Percentiles rank a stretch among this genome's conserved stretches.
Conservation (phyloP, 2,329 filamentous ascomycete species). For the Colletotrichum eremochloae region DNA sequence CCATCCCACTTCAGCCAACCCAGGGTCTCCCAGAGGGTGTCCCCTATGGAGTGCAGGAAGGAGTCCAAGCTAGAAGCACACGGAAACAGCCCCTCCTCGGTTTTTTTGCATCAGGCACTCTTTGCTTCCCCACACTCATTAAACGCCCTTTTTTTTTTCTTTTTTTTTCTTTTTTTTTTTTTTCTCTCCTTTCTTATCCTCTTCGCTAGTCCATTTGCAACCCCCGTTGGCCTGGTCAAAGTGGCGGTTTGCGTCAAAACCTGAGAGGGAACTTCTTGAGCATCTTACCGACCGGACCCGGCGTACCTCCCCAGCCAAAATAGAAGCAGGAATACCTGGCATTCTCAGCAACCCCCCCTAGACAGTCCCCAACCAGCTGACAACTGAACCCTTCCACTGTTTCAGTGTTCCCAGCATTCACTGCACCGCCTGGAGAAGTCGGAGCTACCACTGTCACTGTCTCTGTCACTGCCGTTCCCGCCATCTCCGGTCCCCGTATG, state of each 20-base stretch:
- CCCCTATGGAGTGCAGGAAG: not conserved
- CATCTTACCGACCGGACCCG: constrained; percentile 1
- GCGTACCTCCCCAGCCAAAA: not conserved
- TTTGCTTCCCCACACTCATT: constrained; percentile 42
- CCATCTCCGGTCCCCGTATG: not conserved
- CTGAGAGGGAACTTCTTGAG: not conserved
- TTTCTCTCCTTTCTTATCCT: no score
- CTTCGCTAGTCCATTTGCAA: not conserved
- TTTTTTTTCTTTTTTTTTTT: no score
- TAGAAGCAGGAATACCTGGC: not conserved
- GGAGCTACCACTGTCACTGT: not conserved
- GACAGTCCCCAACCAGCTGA: not conserved
- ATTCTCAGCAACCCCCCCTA: not conserved
- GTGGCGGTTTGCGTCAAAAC: constrained; percentile 19
- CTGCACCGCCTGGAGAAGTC: not conserved
- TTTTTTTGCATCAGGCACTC: constrained; percentile 28
- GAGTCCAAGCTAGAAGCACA: constrained; percentile 32
- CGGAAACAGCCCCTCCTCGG: constrained; percentile 36
- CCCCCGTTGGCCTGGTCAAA: not conserved
- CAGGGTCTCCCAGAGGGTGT: not conserved
- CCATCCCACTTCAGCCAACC: not conserved
- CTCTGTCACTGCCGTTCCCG: not conserved
- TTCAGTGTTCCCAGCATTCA: not conserved
- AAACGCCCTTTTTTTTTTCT: constrained; percentile 12
- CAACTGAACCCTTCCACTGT: not conserved